Base-by-base conservation (phyloP, 2,329 filamentous ascomycete species). In the Colletotrichum salicis region DNA sequence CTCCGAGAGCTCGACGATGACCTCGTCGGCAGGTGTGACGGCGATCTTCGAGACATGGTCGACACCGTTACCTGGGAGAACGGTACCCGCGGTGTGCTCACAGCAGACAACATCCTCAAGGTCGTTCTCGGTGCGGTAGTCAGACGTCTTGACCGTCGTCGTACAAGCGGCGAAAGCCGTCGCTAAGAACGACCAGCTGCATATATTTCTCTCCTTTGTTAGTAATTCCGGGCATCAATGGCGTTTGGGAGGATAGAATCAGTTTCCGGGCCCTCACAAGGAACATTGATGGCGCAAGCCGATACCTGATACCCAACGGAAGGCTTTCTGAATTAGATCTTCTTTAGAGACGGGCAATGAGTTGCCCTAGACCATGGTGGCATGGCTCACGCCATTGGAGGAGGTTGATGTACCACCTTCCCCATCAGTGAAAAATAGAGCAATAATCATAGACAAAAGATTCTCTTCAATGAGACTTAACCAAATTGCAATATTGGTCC, bases 31-130 rank as follows among this genome's bases (percentile, higher is more conserved):
- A 77, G 88, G n/a, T 83, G 85, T 31, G 83, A 86, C 35, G 83
- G 86, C 35, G 85, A 86, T 15, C 80, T 96, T 19, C 86, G 96
- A 22, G 96, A 98, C 82, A 98, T 98, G 78, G 94, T 98, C 19
- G 96, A 98, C 81, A 97, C 95, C 0, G 92, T 95, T 41, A 92
- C 93, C 0, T 97, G 93, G 86, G 83, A 83, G 10, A 81, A 84
- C 24, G 83, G 83, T 29, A 84, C 19, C 73, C 78, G 78, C 78
- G 69, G 68, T 6, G 76, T 75, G 8, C 84, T 98, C 57, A 91
- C 90, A 1, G 92, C 87, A 0, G 89, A 94, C 2, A 90, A 88
- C 0, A 92, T 98, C 55, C 82, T 98, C 72, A 98, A 98, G 82
- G 89, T 90, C 33, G 93, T 97, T 0, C 85, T 97, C 5, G 95